Base-by-base conservation (phyloP, 2,329 filamentous ascomycete genomes). In the Penicillium olsonii region DNA sequence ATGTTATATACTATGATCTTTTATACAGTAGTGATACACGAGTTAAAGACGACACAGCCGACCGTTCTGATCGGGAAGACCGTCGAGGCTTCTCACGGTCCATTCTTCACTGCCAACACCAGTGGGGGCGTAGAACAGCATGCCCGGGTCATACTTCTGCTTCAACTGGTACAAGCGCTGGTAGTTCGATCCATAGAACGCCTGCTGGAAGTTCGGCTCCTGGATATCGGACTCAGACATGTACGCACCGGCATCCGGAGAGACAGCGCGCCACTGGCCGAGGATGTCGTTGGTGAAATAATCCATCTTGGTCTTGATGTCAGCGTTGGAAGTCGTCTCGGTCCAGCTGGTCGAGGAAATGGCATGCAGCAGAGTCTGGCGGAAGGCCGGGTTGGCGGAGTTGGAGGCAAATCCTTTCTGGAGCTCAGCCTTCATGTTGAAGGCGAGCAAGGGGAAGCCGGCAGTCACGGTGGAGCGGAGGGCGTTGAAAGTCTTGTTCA, bases 61-160 rank as follows among this genome's bases (percentile, higher is more conserved):
- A 8, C 76, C 77, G 37, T 66, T 66, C 45, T 66, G 61, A 33
- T 63, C 54, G 2, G 57, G 62, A 45, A 66, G 55, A 4, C 61
- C 58, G 45, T 60, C 59, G 46, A 68, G 54, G 5, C 61, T 67
- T 4, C 62, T 64, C 7, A 75, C 67, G 18, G 57, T 61, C 78
- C 78, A 83, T n/a, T 57, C 56, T 51, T 83, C 80, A 50, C 77
- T 81, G 0, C 79, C 80, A 2, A 84, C 79, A 5, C 67, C 75
- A n/a, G 71, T 76, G 3, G 56, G 62, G 1, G 70, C 76, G 50
- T 79, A 83, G 46, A 84, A 79, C 6, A 83, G 49, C 2, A 63
- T 57, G 0, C 67, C 59, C 0, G 76, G 76, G 53, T 84, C 81
- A 55, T 76, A 82, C 59, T 72, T 76, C 27, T 68, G 59, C 73